Base-by-base conservation (phyloP, 352 stramenopile species). In the Phytopythium helicoides region DNA sequence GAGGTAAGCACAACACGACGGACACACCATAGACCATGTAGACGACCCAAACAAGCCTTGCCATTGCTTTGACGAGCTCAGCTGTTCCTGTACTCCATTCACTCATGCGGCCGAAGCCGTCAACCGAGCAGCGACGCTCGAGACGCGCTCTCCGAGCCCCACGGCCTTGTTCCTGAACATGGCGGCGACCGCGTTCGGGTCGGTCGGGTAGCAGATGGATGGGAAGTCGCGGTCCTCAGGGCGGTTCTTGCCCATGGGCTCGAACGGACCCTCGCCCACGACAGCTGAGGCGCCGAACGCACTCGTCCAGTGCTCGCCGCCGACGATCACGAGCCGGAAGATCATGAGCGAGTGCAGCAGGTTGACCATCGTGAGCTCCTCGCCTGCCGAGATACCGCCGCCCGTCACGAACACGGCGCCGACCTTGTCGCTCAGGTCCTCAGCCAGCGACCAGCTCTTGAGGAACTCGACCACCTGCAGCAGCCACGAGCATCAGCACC, bases 261-360 rank as follows among this genome's bases (percentile, higher is more conserved):
- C 46, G 57, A 87, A 89, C 34, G 83, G 69, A 6, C 86, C 81
- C 62, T 96, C 85, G 4, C 72, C 76, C 22, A 95, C 81, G 19
- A 93, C 81, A 6, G 81, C 87, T 22, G 79, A 90, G 1, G 80
- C 87, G 15, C 87, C 87, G 60, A 95, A 96, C 14, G 85, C 78
- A 50, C 79, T 92, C 37, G 81, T 92, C 87, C 87, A 96, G 45
- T 64, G 73, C 59, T 92, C 85, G 19, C 87, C 87, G 22, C 85
- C 87, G 11, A 94, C 87, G 31, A 89, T 70, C 39, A 94, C 75
- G 70, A 96, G 82, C 55, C 86, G 81, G 52, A 94, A 94, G 49
- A 96, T 84, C 61, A 96, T 77, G 71, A 96, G 86, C 31, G 78
- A 90, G 47, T 92, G 76, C 22, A 96, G 63, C 37, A 96, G 60